Percentiles rank a stretch among this genome's conserved stretches.
Conservation (phyloP, 768 basidiomycete genomes). For the Coprinopsis cinerea region DNA sequence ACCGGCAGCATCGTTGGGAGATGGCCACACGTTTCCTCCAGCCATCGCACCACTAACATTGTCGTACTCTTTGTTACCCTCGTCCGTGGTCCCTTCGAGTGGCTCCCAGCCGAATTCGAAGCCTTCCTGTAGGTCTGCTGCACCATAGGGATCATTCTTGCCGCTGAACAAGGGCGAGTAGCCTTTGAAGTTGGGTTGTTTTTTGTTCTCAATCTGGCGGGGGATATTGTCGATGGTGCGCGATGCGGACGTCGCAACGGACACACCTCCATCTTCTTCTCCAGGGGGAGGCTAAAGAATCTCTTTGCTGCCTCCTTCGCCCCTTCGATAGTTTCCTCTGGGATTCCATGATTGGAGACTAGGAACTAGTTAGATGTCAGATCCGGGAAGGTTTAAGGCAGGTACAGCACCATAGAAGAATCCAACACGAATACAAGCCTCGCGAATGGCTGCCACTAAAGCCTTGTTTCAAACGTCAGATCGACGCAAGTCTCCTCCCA, state of each 20-base stretch:
- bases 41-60: slow-evolving; percentile 51
- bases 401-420: slow-evolving; percentile 67
- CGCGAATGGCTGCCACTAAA: slow-evolving; percentile 54
- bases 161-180: slow-evolving; percentile 65
- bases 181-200: slow-evolving; percentile 68
- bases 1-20: slow-evolving; percentile 37
- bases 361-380: neutral
- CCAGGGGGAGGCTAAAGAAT: slow-evolving; percentile 64
- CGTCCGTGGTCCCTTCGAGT: slow-evolving; percentile 21
- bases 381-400: neutral
- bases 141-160: slow-evolving; percentile 68
- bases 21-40: slow-evolving; percentile 78
- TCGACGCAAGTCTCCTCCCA: too few relatives aligned
- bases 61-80: slow-evolving; percentile 20
- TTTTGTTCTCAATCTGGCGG: slow-evolving; percentile 59
- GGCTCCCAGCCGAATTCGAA: slow-evolving; percentile 81
- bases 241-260: neutral
- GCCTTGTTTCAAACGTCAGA: too few relatives aligned
- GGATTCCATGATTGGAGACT: slow-evolving; percentile 78
- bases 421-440: slow-evolving; percentile 77
- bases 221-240: neutral
- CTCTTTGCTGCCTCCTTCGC: slow-evolving; percentile 43
- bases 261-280: slow-evolving; percentile 60
- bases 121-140: slow-evolving; percentile 89
- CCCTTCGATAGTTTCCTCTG: slow-evolving; percentile 39